Evolutionary conservation across 2,329 filamentous ascomycete genomes (phyloP), one percentile per base, ranked within the genome.

Genomic region (Hymenoscyphus repandus): DNA sequence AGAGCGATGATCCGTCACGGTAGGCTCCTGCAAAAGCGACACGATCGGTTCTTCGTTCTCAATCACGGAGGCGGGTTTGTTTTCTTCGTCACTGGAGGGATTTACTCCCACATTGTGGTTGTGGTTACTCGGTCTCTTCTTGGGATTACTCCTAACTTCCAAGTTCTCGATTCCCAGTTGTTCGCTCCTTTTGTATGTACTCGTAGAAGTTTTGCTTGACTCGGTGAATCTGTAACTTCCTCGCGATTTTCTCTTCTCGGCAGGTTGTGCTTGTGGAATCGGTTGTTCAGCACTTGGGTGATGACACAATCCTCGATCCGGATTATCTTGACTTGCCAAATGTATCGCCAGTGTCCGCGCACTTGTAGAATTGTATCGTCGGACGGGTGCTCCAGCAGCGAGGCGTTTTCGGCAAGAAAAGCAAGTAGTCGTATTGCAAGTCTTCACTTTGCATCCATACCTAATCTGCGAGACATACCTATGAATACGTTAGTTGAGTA

Each of bases 381-480:
- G 83, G 59, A 90, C 79, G 2, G 89, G 89, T 0, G 78, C 78
- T 56, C 81, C 80, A 32, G 78, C 80, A 22, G 81, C 78, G 37
- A 84, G 71, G 58, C 86, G 79, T 67, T 79, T 86, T 49, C 87
- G 82, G 66, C 81, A 90, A 54, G 84, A 90, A 63, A 92, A 86
- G 70, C 90, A 96, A 12, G 88, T 92, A 12, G 88, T 71, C 1
- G 83, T 92, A 33, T 74, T 75, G 69, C 90, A 96, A 46, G 76
- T 73, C 47, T 76, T 72, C 57, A 79, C 80, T 55, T 80, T 81
- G 66, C 90, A 96, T 56, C 90, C 90, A 58, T 87, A 79, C 50
- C 90, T 81, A n/a, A 96, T 79, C 69, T 96, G 90, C 32, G 80
- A 74, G 45, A 91, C 82, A 64, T 88, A 95, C 62, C 88, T 92